Percentiles rank a stretch among this genome's conserved stretches.
Evolutionary conservation across 169 alveolate species (phyloP).

Genomic region (Theileria orientalis): DNA sequence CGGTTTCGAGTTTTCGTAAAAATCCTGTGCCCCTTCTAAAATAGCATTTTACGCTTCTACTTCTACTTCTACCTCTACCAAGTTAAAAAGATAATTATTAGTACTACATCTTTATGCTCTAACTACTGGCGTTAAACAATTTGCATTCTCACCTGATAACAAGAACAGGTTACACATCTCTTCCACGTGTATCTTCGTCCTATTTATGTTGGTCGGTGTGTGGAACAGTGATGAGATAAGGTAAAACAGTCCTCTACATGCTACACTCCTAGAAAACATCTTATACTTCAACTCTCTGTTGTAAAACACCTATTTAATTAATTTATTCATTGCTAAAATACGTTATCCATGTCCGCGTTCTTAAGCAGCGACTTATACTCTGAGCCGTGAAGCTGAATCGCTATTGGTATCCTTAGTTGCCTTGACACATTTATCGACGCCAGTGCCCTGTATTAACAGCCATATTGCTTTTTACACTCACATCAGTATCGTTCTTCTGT

Average conservation of each 20-base stretch:
- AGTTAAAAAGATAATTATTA: too few species aligned
- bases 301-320: constrained; percentile 27
- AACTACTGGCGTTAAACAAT: neutral
- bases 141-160: constrained; percentile 18
- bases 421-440: constrained; percentile 49
- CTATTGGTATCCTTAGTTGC: constrained; percentile 46
- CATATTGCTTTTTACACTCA: neutral
- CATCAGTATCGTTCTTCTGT: constrained; percentile 47
- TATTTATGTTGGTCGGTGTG: constrained; percentile 67
- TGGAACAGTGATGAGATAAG: constrained; percentile 68
- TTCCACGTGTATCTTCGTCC: constrained; percentile 63
- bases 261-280: constrained; percentile 66
- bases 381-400: constrained; percentile 55
- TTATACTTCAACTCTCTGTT: constrained; percentile 70
- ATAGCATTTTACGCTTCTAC: neutral
- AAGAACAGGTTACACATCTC: constrained; percentile 55
- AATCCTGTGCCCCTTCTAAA: neutral
- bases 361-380: constrained; percentile 39
- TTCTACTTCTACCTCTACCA: neutral
- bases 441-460: constrained; percentile 1
- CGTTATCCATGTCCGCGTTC: constrained; percentile 7
- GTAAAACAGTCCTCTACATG: constrained; percentile 74
- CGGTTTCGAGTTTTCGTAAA: too few species aligned
- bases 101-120: too few species aligned
- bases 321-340: neutral